Evolutionary conservation across 2,329 filamentous ascomycete species (phyloP).

Genomic region (Clonostachys rhizophaga): DNA sequence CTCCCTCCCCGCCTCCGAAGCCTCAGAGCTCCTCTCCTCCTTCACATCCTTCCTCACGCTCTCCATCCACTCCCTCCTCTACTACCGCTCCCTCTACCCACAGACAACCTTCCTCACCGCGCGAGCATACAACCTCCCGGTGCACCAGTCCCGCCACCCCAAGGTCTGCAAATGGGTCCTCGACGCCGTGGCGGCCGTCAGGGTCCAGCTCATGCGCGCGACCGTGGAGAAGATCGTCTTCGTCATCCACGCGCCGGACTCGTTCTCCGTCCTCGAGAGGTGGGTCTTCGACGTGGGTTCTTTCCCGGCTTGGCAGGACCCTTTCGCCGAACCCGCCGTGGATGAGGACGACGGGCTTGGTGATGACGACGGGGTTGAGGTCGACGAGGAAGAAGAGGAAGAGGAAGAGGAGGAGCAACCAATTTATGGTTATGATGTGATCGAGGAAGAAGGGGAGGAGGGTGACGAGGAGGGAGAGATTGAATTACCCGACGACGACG

Average conservation of each 20-base stretch:
- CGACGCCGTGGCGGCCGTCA: slow-evolving; percentile 71
- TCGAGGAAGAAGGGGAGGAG: slow-evolving; percentile 9
- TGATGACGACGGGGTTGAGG: slow-evolving; percentile 4
- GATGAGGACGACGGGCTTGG: slow-evolving; percentile 11
- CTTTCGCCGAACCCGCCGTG: slow-evolving; percentile 23
- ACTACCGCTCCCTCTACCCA: slow-evolving; percentile 77
- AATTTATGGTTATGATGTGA: slow-evolving; percentile 11
- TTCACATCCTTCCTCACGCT: slow-evolving; percentile 80
- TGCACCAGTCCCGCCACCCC: slow-evolving; percentile 83
- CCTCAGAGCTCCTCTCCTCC: slow-evolving; percentile 49
- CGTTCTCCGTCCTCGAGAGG: slow-evolving; percentile 46
- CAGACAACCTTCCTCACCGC: slow-evolving; percentile 70
- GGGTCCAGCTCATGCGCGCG: slow-evolving; percentile 61
- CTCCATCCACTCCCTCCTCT: slow-evolving; percentile 81
- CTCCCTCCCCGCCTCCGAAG: background rate
- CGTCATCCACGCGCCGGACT: slow-evolving; percentile 34
- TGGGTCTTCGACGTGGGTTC: slow-evolving; percentile 55
- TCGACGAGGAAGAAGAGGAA: slow-evolving; percentile 7
- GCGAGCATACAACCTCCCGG: slow-evolving; percentile 77
- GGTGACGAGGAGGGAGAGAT: slow-evolving; percentile 7
- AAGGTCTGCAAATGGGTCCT: slow-evolving; percentile 81
- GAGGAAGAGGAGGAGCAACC: slow-evolving; percentile 17
- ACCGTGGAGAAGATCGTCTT: slow-evolving; percentile 40
- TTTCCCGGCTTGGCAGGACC: slow-evolving; percentile 37
- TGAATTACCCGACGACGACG: slow-evolving; percentile 9